Evolutionary conservation across 257 asterid species (phyloP).

Genomic region (Primulina eburnea): DNA sequence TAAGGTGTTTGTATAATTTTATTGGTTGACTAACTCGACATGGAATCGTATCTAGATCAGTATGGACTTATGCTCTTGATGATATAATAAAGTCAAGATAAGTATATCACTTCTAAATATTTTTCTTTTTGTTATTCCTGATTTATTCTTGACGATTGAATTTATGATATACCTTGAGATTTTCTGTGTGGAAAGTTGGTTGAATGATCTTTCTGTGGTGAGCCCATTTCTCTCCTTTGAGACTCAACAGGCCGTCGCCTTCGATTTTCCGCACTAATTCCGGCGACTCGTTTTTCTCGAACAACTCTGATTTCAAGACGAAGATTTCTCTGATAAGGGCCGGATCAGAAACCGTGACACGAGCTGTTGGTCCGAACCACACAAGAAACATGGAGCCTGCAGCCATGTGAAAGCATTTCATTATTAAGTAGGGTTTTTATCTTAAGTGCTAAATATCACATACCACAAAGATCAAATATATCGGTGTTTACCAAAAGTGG

Average conservation of each 20-base stretch:
- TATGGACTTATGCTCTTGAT: too few species aligned
- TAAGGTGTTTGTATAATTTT: too few species aligned
- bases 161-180: conserved; percentile 58
- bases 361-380: conserved; percentile 84
- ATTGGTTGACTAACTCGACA: too few species aligned
- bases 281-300: conserved; percentile 83
- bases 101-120: too few species aligned
- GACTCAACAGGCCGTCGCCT: conserved; percentile 81
- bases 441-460: conserved; percentile 6
- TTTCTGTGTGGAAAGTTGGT: conserved; percentile 75
- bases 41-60: background rate
- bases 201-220: conserved; percentile 78
- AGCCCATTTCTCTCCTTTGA: conserved; percentile 92
- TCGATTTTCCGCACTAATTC: conserved; percentile 72
- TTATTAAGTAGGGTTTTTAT: background rate
- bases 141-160: background rate
- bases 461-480: background rate
- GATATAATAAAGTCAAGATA: too few species aligned
- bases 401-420: background rate
- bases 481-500: conserved; percentile 36
- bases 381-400: conserved; percentile 74
- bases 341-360: conserved; percentile 78
- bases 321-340: conserved; percentile 64
- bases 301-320: conserved; percentile 58
- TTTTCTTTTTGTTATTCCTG: too few species aligned